These are phyloP conservation scores for Phylloporus sp. DNA, from an alignment of 768 basidiomycete species.

Conservation along the genomic window DNA sequence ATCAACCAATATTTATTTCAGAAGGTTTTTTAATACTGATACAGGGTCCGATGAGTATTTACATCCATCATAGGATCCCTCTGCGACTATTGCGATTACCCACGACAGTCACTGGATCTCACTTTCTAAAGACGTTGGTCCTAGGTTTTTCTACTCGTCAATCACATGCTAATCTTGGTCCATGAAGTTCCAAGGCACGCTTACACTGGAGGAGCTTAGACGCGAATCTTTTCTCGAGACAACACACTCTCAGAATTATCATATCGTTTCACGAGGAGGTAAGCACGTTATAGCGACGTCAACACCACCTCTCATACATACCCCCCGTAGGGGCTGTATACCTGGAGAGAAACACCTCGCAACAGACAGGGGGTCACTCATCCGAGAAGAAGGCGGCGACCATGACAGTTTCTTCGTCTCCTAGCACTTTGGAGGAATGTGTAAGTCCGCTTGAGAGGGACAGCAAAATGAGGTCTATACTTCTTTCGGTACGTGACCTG, in stretches of 20 bases:
- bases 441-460: no score
- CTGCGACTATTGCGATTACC: neutral
- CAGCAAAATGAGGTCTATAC: no score
- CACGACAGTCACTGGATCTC: neutral
- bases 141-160: no score
- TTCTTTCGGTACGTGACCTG: no score
- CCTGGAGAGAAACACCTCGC: neutral
- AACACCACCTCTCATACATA: neutral
- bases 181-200: neutral
- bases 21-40: neutral
- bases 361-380: neutral
- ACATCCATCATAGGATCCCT: neutral
- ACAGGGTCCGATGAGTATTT: neutral
- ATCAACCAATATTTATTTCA: slow-evolving; percentile 7
- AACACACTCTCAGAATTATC: neutral
- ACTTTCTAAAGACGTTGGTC: neutral
- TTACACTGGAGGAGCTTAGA: neutral
- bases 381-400: no score
- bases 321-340: neutral
- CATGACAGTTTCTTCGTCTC: no score
- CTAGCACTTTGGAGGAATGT: no score
- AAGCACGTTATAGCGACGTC: neutral
- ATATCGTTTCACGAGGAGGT: neutral
- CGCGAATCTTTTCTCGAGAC: neutral
- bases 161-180: neutral